These are phyloP conservation scores for Geranium rotundifolium DNA, from an alignment of 345 rosid species.

Conservation along the genomic window DNA sequence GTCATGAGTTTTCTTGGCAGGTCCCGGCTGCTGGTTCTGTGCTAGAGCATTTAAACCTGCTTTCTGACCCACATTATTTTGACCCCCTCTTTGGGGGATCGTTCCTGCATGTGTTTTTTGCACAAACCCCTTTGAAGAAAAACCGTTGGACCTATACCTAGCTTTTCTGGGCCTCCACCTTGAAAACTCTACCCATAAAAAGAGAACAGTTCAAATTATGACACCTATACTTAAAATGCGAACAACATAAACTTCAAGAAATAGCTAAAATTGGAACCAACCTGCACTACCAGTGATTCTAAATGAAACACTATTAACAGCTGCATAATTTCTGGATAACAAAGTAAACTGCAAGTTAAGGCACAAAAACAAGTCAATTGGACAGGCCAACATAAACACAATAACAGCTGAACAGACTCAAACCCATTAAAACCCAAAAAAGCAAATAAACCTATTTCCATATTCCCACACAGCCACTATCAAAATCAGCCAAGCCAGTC, in stretches of 20 bases:
- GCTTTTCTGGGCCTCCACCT: slow-evolving; percentile 43
- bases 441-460: too few species aligned
- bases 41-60: slow-evolving; percentile 21
- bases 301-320: too few species aligned
- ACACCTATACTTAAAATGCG: not conserved
- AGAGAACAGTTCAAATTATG: not conserved
- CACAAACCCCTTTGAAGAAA: slow-evolving; percentile 40
- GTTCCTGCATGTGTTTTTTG: slow-evolving; percentile 34
- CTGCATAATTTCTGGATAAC: too few species aligned
- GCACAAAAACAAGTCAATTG: too few species aligned
- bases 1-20: slow-evolving; percentile 12
- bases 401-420: too few species aligned
- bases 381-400: too few species aligned
- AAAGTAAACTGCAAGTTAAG: too few species aligned
- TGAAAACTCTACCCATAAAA: slow-evolving; percentile 44
- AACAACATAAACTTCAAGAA: slow-evolving; percentile 3
- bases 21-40: slow-evolving; percentile 12
- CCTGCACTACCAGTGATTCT: too few species aligned
- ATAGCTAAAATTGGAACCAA: slow-evolving; percentile 6
- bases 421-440: too few species aligned
- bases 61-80: slow-evolving; percentile 27
- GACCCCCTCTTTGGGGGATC: slow-evolving; percentile 36
- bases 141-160: slow-evolving; percentile 32
- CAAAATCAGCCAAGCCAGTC: too few species aligned
- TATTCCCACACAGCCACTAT: too few species aligned